These are phyloP conservation scores for Ceratopteris richardii DNA, from an alignment of 75 land plant genomes.

Conservation along the genomic window DNA sequence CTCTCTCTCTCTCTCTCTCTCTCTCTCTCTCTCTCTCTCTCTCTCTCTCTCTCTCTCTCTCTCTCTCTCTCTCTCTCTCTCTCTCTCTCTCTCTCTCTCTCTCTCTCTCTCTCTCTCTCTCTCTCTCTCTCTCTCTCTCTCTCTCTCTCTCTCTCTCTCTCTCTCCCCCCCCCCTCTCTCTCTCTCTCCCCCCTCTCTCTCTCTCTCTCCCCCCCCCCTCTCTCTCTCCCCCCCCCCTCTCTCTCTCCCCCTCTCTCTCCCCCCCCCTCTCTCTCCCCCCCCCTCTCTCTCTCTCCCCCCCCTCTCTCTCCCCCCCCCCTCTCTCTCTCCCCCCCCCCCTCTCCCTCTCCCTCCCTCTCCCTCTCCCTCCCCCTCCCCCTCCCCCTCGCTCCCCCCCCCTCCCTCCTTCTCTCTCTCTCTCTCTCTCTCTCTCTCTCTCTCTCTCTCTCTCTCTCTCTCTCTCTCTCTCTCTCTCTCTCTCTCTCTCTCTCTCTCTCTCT, in stretches of 20 bases:
- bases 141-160: too few relatives aligned
- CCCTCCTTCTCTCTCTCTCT: neutral
- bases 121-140: too few relatives aligned
- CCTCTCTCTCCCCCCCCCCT: neutral
- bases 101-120: conserved; percentile 5
- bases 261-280: neutral
- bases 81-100: conserved; percentile 4
- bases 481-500: neutral
- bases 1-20: too few relatives aligned
- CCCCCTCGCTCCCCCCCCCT: neutral
- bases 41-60: neutral
- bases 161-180: neutral
- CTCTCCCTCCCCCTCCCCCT: neutral
- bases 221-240: neutral
- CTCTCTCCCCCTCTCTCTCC: too few relatives aligned
- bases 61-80: conserved; percentile 4
- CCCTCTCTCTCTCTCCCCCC: neutral
- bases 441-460: neutral
- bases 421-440: neutral
- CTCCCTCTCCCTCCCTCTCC: neutral
- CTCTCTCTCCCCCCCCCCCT: neutral
- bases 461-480: neutral
- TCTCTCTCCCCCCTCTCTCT: too few relatives aligned
- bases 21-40: too few relatives aligned
- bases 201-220: neutral